These are phyloP conservation scores for Prunus kanzakura DNA, from an alignment of 306 rosid genomes.

Conservation along the genomic window DNA sequence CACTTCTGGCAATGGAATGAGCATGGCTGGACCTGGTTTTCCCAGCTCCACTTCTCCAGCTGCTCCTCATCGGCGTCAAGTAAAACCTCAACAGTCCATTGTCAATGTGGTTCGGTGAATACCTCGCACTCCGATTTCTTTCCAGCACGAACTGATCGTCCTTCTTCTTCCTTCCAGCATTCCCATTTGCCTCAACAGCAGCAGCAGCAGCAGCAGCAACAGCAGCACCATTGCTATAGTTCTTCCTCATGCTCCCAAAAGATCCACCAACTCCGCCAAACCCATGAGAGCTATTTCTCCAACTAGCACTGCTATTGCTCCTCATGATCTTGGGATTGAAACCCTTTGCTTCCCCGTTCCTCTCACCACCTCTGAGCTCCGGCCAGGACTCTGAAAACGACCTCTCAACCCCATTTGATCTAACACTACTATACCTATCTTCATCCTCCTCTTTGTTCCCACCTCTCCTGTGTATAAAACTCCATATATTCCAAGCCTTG, in stretches of 20 bases:
- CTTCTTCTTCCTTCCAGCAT: constrained; percentile 46
- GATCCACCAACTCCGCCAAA: constrained; percentile 40
- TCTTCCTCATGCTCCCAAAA: constrained; percentile 63
- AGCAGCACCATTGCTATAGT: constrained; percentile 14
- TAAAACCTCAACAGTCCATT: constrained; percentile 74
- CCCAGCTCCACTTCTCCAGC: constrained; percentile 63
- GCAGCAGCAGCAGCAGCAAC: constrained; percentile 15
- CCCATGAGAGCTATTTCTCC: constrained; percentile 63
- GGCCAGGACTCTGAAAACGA: constrained; percentile 91
- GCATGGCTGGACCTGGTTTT: constrained; percentile 81
- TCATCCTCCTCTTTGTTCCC: constrained; percentile 76
- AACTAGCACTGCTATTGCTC: constrained; percentile 90
- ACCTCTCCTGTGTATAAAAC: constrained; percentile 59
- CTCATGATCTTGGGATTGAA: constrained; percentile 60
- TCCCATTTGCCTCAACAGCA: constrained; percentile 36
- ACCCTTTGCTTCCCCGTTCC: constrained; percentile 54
- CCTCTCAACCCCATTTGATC: constrained; percentile 68
- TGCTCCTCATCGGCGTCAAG: constrained; percentile 67
- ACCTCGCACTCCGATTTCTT: constrained; percentile 80
- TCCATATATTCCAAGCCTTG: constrained; percentile 89
- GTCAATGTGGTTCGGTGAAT: constrained; percentile 65
- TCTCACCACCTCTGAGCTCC: constrained; percentile 54
- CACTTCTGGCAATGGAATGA: constrained; percentile 95
- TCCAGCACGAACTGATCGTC: constrained; percentile 84
- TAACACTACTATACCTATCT: constrained; percentile 47